Conservation (phyloP, 2,329 filamentous ascomycete species). For the Diaporthe sp. region DNA sequence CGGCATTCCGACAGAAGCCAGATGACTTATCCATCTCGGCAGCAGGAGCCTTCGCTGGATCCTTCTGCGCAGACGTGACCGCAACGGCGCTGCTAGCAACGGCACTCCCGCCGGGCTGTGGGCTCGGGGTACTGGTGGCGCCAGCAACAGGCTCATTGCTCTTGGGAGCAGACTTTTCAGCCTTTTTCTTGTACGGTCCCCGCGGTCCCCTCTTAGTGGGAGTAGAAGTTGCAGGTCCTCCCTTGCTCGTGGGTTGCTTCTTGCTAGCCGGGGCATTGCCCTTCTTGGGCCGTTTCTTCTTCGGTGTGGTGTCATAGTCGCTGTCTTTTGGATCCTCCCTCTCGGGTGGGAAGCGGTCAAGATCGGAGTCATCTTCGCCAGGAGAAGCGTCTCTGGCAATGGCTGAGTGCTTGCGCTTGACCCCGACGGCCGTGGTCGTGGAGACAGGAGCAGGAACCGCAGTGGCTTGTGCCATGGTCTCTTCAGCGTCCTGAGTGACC, state of each 20-base stretch:
- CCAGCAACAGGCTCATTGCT: not conserved
- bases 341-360: not conserved
- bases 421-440: not conserved
- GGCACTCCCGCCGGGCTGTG: not conserved
- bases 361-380: not conserved
- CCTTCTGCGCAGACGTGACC: not conserved
- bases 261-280: not conserved
- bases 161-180: not conserved
- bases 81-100: not conserved
- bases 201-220: not conserved
- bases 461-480: not conserved
- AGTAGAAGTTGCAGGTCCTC: not conserved
- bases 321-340: slow-evolving; percentile 7
- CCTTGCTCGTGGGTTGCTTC: not conserved
- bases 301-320: not conserved
- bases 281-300: slow-evolving; percentile 12
- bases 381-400: too few relatives aligned
- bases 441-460: not conserved
- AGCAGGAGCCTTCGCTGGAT: not conserved
- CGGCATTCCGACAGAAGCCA: too few relatives aligned
- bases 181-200: not conserved
- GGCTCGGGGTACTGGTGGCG: not conserved
- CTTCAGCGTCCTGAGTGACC: not conserved
- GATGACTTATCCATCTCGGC: not conserved
- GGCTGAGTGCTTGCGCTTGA: not conserved